Evolutionary conservation across 257 asterid species (phyloP), one percentile per base, ranked within the genome.

Genomic region (Solanum pennellii): DNA sequence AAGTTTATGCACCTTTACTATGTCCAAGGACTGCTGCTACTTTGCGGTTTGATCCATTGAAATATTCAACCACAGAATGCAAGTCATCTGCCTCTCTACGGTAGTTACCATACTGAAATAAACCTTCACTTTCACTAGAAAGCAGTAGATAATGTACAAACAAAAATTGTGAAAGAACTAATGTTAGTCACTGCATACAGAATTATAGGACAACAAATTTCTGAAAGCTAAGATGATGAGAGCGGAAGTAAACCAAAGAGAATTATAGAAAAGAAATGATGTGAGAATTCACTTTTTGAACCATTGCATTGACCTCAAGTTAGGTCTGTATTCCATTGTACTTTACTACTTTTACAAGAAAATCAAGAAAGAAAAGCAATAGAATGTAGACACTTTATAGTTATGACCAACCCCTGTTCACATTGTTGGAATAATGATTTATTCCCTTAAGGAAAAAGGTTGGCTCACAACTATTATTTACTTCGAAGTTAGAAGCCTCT

Each of bases 81-180:
- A 94, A 88, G 88, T 96, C 99, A 83, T 94, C 98, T 82, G 87
- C 93, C 92, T 96, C 99, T 75, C 93, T 88, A 74, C 77, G 16
- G 89, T 93, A 94, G 93, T 95, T 91, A 79, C 94, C 98, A 89
- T 86, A 95, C 87, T 91, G 87, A 93, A 96, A 96, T 21, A 89
- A 45, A 71, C 99, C 98, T 91, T 96, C 98, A 75, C 98, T 96
- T 92, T 95, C 99, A 91, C 98, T 96, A 89, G 29, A 91, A 88
- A 91, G 42, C 39, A 88, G 88, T 68, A 41, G 87, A 12, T 49
- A 82, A 29, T 79, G 82, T 35, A 85, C 41, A 45, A 45, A 0
- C 84, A 45, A 25, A 39, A 45, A 79, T 79, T 15, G 10, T 25
- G 35, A 76, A 42, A 41, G 60, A 76, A 42, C 13, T 42, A 76